These are phyloP conservation scores for Dysphania ambrosioides DNA, from an alignment of 148 eudicot genomes.

Conservation along the genomic window DNA sequence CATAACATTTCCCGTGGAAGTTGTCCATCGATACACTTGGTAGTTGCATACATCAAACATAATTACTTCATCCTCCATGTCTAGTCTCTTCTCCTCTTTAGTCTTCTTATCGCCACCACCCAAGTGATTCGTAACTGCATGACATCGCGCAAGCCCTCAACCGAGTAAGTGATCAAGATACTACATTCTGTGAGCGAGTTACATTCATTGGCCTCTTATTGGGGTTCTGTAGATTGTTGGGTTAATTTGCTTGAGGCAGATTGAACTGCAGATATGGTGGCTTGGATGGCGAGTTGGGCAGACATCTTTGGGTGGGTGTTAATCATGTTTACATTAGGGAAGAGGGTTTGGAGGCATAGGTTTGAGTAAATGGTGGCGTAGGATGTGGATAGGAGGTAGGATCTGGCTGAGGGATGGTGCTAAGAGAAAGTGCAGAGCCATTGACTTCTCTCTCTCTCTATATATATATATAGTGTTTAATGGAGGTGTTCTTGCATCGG, in stretches of 20 bases:
- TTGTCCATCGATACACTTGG: no score
- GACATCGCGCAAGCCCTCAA: neutral
- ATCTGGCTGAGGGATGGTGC: neutral
- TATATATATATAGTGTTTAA: no score
- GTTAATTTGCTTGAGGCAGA: neutral
- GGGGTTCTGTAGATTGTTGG: neutral
- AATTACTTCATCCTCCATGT: no score
- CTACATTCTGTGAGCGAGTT: neutral
- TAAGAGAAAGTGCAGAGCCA: neutral
- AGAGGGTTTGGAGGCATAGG: constrained; percentile 5
- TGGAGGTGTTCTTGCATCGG: no score
- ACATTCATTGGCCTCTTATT: neutral
- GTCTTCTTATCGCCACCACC: no score
- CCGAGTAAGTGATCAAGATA: neutral
- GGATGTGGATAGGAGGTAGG: neutral
- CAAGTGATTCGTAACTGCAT: no score
- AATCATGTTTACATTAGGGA: neutral
- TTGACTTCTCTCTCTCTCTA: no score
- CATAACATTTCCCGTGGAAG: no score
- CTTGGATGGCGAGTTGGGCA: neutral
- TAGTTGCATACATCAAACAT: no score
- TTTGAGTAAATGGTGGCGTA: neutral
- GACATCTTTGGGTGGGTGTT: neutral
- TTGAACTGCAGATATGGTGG: neutral
- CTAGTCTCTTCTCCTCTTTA: no score